Percentiles rank a stretch among this genome's conserved stretches.
Evolutionary conservation across 768 basidiomycete genomes (phyloP).

Genomic region (Psilocybe subaeruginosa): DNA sequence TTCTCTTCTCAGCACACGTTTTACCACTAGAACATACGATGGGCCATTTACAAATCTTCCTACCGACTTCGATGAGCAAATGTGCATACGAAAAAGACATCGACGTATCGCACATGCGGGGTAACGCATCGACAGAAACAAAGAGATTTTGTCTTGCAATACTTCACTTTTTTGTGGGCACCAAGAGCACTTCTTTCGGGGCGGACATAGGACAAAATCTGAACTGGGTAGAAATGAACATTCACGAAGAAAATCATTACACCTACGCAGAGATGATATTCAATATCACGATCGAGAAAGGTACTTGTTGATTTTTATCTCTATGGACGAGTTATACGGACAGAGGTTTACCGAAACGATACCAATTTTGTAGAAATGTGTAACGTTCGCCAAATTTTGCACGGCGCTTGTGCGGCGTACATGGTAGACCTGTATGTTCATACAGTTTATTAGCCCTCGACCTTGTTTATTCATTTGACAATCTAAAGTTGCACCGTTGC

Average conservation of each 20-base stretch:
- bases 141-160: constrained; percentile 36
- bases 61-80: not conserved
- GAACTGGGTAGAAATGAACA: constrained; percentile 37
- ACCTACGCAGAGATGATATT: constrained; percentile 36
- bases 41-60: not conserved
- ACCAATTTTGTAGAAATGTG: constrained; percentile 51
- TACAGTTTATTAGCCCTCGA: not conserved
- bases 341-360: not conserved
- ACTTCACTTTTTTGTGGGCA: constrained; percentile 41
- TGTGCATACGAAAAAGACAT: constrained; percentile 6
- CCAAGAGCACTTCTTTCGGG: constrained; percentile 36
- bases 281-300: constrained; percentile 41
- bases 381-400: constrained; percentile 49
- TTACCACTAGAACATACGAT: not conserved
- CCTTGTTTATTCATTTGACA: not conserved
- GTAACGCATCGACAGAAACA: constrained; percentile 42
- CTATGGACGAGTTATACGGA: not conserved
- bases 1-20: not conserved
- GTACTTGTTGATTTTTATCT: constrained; percentile 21
- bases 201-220: constrained; percentile 41
- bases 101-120: constrained; percentile 36
- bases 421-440: constrained; percentile 54
- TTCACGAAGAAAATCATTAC: constrained; percentile 24
- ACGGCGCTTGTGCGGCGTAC: constrained; percentile 60
- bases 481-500: constrained; percentile 44